These are phyloP conservation scores for Trichosporon sp. DNA, from an alignment of 1,284 basidiomycete species.

Conservation along the genomic window DNA sequence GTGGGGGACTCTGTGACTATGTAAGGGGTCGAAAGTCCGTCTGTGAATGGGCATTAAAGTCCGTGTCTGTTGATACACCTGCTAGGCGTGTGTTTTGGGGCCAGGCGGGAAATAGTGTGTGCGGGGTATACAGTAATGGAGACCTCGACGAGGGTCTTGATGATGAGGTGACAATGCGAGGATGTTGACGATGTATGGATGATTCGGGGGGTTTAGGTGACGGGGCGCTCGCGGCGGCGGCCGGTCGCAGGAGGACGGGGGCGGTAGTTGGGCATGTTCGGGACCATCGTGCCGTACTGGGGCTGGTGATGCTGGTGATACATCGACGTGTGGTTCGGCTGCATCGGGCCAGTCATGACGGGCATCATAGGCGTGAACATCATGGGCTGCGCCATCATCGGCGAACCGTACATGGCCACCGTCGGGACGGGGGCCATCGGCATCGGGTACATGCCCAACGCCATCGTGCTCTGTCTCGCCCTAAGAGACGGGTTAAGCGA, in stretches of 20 bases:
- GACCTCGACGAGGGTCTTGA: slow-evolving; percentile 6
- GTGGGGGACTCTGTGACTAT: slow-evolving; percentile 3
- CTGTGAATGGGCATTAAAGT: slow-evolving; percentile 10
- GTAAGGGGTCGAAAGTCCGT: slow-evolving; percentile 1
- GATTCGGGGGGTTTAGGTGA: slow-evolving; percentile 21
- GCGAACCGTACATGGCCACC: slow-evolving; percentile 9
- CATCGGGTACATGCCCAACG: slow-evolving; percentile 23
- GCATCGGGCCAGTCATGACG: slow-evolving; percentile 19
- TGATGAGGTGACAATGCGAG: background rate
- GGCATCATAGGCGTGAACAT: slow-evolving; percentile 24
- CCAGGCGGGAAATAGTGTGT: slow-evolving; percentile 15
- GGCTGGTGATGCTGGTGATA: slow-evolving; percentile 15
- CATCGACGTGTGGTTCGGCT: background rate
- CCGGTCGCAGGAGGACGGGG: slow-evolving; percentile 25
- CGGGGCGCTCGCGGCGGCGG: slow-evolving; percentile 33
- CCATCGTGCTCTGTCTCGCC: slow-evolving; percentile 9
- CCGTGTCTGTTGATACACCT: slow-evolving; percentile 14
- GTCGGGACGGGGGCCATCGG: slow-evolving; percentile 7
- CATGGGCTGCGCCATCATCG: slow-evolving; percentile 25
- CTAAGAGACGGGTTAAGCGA: slow-evolving; percentile 16
- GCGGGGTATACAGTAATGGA: slow-evolving; percentile 13
- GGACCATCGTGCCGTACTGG: slow-evolving; percentile 20
- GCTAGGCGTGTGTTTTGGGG: slow-evolving; percentile 12
- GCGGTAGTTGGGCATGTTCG: slow-evolving; percentile 29
- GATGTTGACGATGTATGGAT: slow-evolving; percentile 1